These are phyloP conservation scores for Magnolia officinalis DNA, from an alignment of 164 flowering plant genomes.

Conservation along the genomic window DNA sequence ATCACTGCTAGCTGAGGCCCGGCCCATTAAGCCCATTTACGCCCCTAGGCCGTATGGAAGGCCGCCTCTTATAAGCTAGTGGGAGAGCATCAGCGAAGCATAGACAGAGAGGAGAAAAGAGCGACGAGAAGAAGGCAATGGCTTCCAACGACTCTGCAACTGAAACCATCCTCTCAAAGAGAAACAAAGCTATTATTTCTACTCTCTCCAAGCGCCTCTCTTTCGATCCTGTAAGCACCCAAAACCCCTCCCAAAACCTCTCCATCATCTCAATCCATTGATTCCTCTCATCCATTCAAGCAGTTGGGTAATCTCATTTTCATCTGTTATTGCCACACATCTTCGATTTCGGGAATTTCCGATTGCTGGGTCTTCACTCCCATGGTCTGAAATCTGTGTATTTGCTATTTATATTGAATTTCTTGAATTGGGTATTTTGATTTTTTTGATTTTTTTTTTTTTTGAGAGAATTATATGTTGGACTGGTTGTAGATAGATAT, in stretches of 20 bases:
- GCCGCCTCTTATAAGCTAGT: too few relatives aligned
- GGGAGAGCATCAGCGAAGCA: too few relatives aligned
- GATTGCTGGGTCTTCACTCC: background rate
- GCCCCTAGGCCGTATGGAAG: too few relatives aligned
- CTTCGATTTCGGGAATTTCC: background rate
- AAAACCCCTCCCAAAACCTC: background rate
- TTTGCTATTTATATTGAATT: background rate
- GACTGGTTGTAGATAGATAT: background rate
- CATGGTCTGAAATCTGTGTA: background rate
- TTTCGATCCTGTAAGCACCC: constrained; percentile 2
- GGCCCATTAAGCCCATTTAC: too few relatives aligned
- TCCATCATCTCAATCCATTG: background rate
- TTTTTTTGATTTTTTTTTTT: too few relatives aligned
- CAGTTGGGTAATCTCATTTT: background rate
- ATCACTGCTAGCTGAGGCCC: too few relatives aligned
- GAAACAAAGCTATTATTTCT: constrained; percentile 5
- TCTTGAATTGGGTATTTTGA: background rate
- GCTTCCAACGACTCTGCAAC: background rate
- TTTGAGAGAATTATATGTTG: background rate
- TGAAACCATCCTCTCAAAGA: constrained; percentile 1
- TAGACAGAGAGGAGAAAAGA: background rate
- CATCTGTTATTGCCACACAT: background rate
- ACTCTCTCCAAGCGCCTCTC: constrained; percentile 5
- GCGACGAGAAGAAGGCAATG: background rate
- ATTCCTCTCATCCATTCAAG: background rate